phyloP scores from a whole-genome alignment of 345 rosid genomes.

The Lagerstroemia speciosa region DNA sequence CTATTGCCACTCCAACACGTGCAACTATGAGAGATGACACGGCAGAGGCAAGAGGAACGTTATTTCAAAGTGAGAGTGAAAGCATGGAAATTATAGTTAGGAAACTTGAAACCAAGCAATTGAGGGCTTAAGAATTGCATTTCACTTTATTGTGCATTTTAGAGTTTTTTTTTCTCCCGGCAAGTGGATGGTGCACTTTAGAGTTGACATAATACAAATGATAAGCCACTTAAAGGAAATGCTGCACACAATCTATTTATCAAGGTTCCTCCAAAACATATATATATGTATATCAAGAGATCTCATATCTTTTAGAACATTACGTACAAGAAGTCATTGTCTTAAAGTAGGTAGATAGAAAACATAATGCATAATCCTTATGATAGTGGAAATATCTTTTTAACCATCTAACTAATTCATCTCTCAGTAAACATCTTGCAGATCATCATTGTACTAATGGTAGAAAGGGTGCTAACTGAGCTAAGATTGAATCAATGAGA shows the following conservation, averaged over 20 bases:
- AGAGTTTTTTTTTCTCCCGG: no score
- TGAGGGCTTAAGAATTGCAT: not conserved
- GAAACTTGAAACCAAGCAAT: conserved; percentile 25
- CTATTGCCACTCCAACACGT: conserved; percentile 58
- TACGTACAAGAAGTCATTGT: not conserved
- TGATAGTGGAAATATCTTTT: not conserved
- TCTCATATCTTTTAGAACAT: not conserved
- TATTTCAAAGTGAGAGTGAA: conserved; percentile 33
- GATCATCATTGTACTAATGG: not conserved
- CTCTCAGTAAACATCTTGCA: not conserved
- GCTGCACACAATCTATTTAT: not conserved
- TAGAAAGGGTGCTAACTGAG: no score
- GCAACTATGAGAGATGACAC: conserved; percentile 37
- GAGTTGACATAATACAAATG: not conserved
- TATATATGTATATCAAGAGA: not conserved
- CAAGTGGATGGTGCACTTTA: no score
- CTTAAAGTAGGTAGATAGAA: not conserved
- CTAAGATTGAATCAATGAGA: no score
- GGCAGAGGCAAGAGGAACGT: conserved; percentile 42
- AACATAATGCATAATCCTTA: not conserved
- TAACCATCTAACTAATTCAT: not conserved
- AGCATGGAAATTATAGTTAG: conserved; percentile 47
- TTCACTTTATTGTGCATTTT: not conserved
- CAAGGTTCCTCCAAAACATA: not conserved
- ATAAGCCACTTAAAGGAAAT: not conserved